These are phyloP conservation scores for Tagetes patula DNA, from an alignment of 129 eudicot genomes.

Conservation along the genomic window DNA sequence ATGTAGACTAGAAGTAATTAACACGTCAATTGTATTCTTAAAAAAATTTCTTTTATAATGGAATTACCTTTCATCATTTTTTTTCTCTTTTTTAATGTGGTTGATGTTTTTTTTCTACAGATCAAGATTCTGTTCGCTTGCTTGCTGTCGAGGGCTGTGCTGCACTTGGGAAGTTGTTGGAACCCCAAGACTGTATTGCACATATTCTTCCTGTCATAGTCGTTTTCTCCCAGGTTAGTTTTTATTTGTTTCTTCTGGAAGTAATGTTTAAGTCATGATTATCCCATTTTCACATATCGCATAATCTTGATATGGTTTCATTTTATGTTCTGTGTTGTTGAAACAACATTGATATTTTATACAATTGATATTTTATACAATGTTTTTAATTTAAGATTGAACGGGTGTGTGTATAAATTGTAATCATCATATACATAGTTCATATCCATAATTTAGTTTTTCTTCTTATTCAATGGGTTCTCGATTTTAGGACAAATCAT, in stretches of 20 bases:
- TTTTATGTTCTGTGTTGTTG: background rate
- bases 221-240: conserved; percentile 83
- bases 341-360: background rate
- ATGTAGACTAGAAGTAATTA: conserved; percentile 8
- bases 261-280: background rate
- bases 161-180: conserved; percentile 96
- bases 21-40: background rate
- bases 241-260: background rate
- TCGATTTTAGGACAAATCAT: conserved; percentile 67
- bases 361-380: no score
- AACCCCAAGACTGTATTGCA: conserved; percentile 95
- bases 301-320: background rate
- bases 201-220: conserved; percentile 97
- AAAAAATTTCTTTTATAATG: background rate
- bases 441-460: background rate
- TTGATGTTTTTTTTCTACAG: conserved; percentile 37
- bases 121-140: conserved; percentile 98
- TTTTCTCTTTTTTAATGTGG: background rate
- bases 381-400: background rate
- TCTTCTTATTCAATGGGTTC: conserved; percentile 13
- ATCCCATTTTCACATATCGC: background rate
- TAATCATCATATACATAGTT: background rate
- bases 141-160: conserved; percentile 99
- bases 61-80: background rate
- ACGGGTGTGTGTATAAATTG: background rate